A percentile compares a stretch with the other conserved stretches of the same genome.
phyloP scores from a whole-genome alignment of 768 basidiomycete genomes.

The Xerocomellus dryophilus region DNA sequence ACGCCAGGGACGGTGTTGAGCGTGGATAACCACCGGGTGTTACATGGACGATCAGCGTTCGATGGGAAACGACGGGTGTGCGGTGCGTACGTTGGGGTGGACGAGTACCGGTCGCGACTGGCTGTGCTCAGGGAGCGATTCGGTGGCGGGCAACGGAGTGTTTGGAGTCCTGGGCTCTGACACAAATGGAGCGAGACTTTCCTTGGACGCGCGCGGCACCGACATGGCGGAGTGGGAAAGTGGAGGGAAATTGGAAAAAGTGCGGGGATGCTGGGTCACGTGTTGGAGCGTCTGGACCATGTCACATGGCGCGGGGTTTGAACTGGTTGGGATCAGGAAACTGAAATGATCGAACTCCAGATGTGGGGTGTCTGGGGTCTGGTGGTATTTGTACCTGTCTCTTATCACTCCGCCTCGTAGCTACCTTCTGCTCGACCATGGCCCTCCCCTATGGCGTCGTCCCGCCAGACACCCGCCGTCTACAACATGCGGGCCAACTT shows the following conservation, averaged over 20 bases:
- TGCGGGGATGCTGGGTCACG: constrained; percentile 19
- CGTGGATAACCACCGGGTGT: constrained; percentile 88
- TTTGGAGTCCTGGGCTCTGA: constrained; percentile 60
- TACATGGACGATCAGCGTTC: constrained; percentile 93
- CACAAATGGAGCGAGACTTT: neutral
- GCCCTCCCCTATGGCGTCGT: constrained; percentile 18
- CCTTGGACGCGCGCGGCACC: constrained; percentile 17
- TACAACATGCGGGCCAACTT: constrained; percentile 7
- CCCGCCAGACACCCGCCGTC: constrained; percentile 10
- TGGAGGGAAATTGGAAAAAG: constrained; percentile 24
- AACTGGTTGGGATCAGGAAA: neutral
- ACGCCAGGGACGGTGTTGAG: constrained; percentile 87
- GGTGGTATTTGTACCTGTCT: constrained; percentile 22
- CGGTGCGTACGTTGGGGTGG: constrained; percentile 89
- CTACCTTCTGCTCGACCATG: constrained; percentile 15
- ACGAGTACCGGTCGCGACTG: constrained; percentile 85
- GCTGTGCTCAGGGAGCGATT: constrained; percentile 59
- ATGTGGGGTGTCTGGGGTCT: constrained; percentile 20
- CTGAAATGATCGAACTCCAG: constrained; percentile 14
- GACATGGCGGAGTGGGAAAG: constrained; percentile 11
- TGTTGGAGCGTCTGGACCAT: constrained; percentile 13
- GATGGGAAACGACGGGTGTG: constrained; percentile 88
- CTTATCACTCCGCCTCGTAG: constrained; percentile 16
- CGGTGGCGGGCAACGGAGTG: constrained; percentile 42
- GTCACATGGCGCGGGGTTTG: constrained; percentile 19